Base-by-base conservation (phyloP, 306 rosid species). In the Casuarina cunninghamiana region DNA sequence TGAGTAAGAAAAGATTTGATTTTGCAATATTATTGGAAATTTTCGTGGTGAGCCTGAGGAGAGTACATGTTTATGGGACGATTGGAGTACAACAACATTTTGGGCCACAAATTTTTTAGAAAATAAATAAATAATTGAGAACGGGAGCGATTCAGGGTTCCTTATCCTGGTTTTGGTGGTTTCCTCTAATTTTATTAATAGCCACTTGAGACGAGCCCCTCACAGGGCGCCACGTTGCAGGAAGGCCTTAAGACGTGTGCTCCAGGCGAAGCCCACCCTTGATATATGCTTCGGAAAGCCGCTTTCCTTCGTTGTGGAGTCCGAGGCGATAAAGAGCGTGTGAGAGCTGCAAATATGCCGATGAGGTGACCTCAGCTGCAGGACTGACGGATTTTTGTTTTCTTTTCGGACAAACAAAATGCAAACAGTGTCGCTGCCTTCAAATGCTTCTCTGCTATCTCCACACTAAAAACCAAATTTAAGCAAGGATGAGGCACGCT, bases 91-190 rank as follows among this genome's bases (percentile, higher is more conserved):
- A 15, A 57, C 71, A 50, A 72, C 13, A 26, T 26, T 26, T 26
- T 75, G 55, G 69, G 65, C 55, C 72, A 21, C 10, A 69, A 74
- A 15, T 70, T 41, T 5, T 2, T 42, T 13, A 12, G 7, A 5
- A 74, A 60, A 75, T 44, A 63, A 62, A 8, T 48, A 48, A 48
- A 57, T 63, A 84, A 70, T 39, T 82, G 86, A 81, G 95, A 78
- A 74, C 77, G 83, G 53, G 38, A 55, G 39, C 57, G 6, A 8
- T 3, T 48, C 73, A n/a, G 13, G 81, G 61, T 80, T 82, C 96
- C 82, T 83, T 87, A 85, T 90, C 95, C 78, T 19, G 71, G 63
- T 85, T 84, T 68, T 72, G 91, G 84, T 74, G 74, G 75, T 73
- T 75, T 62, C 82, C 78, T 26, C 19, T 42, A 12, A 17, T 42